Evolutionary conservation across 148 eudicot genomes (phyloP).

Genomic region (Rhododendron henanense): DNA sequence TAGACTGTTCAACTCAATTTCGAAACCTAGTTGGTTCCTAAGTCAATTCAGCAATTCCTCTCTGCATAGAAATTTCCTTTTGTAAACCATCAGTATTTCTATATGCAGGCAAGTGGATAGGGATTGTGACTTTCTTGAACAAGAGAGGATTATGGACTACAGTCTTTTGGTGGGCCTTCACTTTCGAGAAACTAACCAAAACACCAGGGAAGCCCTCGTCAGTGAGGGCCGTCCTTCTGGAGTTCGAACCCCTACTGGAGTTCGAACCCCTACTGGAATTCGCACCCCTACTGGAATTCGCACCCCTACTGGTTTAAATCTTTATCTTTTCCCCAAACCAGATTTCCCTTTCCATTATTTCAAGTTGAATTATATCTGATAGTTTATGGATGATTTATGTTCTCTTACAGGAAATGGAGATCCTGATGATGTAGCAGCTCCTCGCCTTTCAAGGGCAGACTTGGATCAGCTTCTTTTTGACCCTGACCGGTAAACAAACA

Average conservation of each 20-base stretch:
- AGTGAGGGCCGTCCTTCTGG: conserved; percentile 16
- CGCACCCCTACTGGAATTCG: conserved; percentile 51
- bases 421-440: conserved; percentile 38
- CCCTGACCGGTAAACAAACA: conserved; percentile 44
- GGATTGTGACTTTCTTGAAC: conserved; percentile 88
- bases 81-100: conserved; percentile 6
- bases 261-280: conserved; percentile 49
- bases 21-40: background rate
- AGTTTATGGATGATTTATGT: background rate
- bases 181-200: conserved; percentile 49
- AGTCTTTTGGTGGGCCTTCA: conserved; percentile 85
- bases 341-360: background rate
- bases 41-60: background rate
- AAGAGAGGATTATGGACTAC: conserved; percentile 90
- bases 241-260: conserved; percentile 27
- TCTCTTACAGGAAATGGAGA: conserved; percentile 37
- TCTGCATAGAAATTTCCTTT: background rate
- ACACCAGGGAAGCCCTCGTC: conserved; percentile 18
- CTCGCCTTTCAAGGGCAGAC: conserved; percentile 51
- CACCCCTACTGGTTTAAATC: conserved; percentile 30
- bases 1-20: conserved; percentile 1
- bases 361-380: background rate
- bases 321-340: background rate
- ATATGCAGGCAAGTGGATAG: conserved; percentile 72
- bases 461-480: conserved; percentile 46